Conservation (phyloP, 2,329 filamentous ascomycete genomes). For the Boeremia exigua region DNA sequence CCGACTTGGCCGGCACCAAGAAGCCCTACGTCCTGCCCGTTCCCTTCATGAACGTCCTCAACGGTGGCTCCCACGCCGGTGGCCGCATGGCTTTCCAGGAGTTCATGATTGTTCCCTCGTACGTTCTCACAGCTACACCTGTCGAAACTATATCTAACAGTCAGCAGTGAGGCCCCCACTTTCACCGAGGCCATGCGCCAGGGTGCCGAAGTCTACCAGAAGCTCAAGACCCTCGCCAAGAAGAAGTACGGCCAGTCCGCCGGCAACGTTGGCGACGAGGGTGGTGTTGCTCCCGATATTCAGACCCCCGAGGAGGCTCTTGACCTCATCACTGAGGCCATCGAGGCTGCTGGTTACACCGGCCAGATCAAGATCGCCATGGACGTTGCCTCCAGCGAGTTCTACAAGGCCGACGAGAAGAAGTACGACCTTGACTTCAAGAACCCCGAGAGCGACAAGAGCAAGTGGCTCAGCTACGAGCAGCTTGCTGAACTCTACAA, state of each 20-base stretch:
- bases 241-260: slow-evolving; percentile 99
- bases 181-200: slow-evolving; percentile 97
- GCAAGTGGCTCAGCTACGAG: slow-evolving; percentile 99
- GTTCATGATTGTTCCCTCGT: slow-evolving; percentile 62
- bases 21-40: slow-evolving; percentile 63
- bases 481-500: slow-evolving; percentile 93
- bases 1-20: slow-evolving; percentile 59
- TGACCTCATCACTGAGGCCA: slow-evolving; percentile 91
- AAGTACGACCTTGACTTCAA: slow-evolving; percentile 99
- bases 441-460: slow-evolving; percentile 95
- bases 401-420: slow-evolving; percentile 95
- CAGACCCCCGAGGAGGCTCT: slow-evolving; percentile 96
- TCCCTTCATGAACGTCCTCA: slow-evolving; percentile 63
- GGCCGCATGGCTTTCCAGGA: slow-evolving; percentile 75
- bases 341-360: slow-evolving; percentile 93
- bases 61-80: slow-evolving; percentile 90
- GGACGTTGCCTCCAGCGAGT: slow-evolving; percentile 98
- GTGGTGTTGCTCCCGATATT: slow-evolving; percentile 98
- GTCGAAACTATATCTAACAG: slow-evolving; percentile 19
- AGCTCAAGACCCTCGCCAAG: slow-evolving; percentile 95
- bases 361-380: slow-evolving; percentile 98
- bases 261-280: slow-evolving; percentile 98
- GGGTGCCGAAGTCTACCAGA: slow-evolving; percentile 97
- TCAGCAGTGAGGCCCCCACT: slow-evolving; percentile 73
- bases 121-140: slow-evolving; percentile 24